Conservation (phyloP, 2,329 filamentous ascomycete species). For the Harringtonia aguacate region DNA sequence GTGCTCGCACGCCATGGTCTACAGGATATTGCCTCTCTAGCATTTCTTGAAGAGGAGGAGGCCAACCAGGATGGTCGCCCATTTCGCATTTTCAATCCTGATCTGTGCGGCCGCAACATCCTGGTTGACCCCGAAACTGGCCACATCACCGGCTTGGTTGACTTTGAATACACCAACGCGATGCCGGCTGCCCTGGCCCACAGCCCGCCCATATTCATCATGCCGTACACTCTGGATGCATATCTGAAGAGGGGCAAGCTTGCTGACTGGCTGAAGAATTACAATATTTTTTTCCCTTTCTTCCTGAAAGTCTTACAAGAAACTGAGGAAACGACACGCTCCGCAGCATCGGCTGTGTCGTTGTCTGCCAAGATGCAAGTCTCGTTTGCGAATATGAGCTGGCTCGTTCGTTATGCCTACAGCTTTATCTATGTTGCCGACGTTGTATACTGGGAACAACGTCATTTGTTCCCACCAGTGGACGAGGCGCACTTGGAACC, state of each 20-base stretch:
- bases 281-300: neutral
- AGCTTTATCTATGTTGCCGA: neutral
- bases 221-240: constrained; percentile 12
- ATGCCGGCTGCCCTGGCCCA: constrained; percentile 26
- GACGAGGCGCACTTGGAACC: neutral
- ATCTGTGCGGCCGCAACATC: constrained; percentile 27
- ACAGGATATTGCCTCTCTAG: constrained; percentile 20
- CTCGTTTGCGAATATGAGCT: neutral
- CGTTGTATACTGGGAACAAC: neutral
- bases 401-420: neutral
- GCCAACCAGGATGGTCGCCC: constrained; percentile 15
- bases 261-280: neutral
- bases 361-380: neutral
- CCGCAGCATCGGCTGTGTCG: neutral
- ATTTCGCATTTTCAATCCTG: constrained; percentile 28
- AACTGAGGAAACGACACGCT: neutral
- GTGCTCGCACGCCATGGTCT: constrained; percentile 24
- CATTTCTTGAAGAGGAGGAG: constrained; percentile 9
- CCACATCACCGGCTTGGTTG: constrained; percentile 24
- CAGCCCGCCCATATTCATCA: constrained; percentile 24
- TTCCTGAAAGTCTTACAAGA: neutral
- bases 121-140: constrained; percentile 23
- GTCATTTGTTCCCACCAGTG: neutral
- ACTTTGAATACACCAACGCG: constrained; percentile 28
- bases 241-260: neutral